Evolutionary conservation across 1,284 basidiomycete species (phyloP).

Genomic region (Volvariella volvacea): DNA sequence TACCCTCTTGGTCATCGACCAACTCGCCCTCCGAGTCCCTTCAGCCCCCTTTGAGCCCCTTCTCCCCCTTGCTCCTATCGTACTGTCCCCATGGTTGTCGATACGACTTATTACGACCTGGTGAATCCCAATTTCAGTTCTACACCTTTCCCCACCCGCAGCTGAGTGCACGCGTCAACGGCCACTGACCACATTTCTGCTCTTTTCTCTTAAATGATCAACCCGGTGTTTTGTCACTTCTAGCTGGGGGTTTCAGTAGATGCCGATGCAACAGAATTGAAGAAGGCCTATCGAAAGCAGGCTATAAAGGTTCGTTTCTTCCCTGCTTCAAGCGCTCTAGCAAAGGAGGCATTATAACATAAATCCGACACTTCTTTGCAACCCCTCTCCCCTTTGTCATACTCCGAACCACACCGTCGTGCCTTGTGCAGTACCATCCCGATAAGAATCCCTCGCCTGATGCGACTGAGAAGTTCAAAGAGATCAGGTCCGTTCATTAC

Average conservation of each 20-base stretch:
- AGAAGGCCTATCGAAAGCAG: conserved; percentile 94
- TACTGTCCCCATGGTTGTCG: conserved; percentile 48
- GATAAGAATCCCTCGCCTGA: conserved; percentile 88
- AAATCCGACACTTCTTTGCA: no score
- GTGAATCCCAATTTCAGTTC: conserved; percentile 23
- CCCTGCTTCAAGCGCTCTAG: background rate
- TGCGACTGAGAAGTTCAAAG: conserved; percentile 91
- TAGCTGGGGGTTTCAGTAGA: conserved; percentile 42
- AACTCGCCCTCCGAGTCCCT: background rate
- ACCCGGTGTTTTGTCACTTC: no score
- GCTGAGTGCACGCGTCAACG: background rate
- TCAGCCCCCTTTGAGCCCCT: background rate
- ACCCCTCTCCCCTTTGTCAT: conserved; percentile 1
- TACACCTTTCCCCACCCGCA: background rate
- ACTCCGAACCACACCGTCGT: background rate
- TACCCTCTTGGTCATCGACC: no score
- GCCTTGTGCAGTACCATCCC: conserved; percentile 68
- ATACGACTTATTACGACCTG: conserved; percentile 64
- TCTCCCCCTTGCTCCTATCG: conserved; percentile 14
- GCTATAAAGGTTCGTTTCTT: conserved; percentile 75
- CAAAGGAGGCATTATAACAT: no score
- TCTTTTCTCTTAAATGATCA: background rate
- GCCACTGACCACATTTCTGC: conserved; percentile 1
- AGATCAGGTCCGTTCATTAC: conserved; percentile 58
- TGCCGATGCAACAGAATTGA: conserved; percentile 70